Evolutionary conservation across 169 alveolate species (phyloP).

Genomic region (Sarcocystis neurona): DNA sequence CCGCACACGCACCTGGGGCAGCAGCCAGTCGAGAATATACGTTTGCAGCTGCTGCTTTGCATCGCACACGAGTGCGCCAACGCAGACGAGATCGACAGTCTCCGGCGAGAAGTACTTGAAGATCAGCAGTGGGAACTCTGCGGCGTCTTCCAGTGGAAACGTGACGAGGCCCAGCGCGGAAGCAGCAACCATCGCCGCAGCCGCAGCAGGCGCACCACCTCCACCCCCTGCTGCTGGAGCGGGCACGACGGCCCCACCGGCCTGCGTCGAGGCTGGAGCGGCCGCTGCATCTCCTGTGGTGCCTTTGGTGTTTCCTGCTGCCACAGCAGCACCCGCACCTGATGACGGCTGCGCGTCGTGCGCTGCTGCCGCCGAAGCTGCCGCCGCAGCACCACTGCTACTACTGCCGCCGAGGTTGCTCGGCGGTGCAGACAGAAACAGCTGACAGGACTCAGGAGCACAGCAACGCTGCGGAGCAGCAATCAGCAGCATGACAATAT

Average conservation of each 20-base stretch:
- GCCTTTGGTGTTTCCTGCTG: no score
- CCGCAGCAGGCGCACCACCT: no score
- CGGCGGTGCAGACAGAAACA: background rate
- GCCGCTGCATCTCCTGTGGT: no score
- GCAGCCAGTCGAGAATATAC: slow-evolving; percentile 79
- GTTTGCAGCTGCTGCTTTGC: slow-evolving; percentile 82
- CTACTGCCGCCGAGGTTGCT: no score
- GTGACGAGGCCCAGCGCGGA: no score
- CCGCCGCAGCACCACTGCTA: slow-evolving; percentile 19
- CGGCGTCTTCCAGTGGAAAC: slow-evolving; percentile 78
- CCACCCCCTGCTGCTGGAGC: no score
- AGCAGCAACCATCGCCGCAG: no score
- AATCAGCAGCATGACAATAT: slow-evolving; percentile 66
- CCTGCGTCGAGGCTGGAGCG: no score
- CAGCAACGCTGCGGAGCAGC: slow-evolving; percentile 70
- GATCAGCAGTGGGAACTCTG: slow-evolving; percentile 78
- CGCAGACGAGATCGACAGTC: slow-evolving; percentile 74
- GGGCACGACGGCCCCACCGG: background rate
- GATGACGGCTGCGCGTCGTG: no score
- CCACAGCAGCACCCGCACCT: background rate
- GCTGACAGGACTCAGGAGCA: background rate
- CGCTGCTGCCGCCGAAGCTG: slow-evolving; percentile 23
- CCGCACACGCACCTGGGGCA: slow-evolving; percentile 75
- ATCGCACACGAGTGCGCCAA: slow-evolving; percentile 82
- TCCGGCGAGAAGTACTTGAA: slow-evolving; percentile 81